phyloP scores from a whole-genome alignment of 2,329 filamentous ascomycete genomes.

The Arthrobotrys pseudoclavata region DNA sequence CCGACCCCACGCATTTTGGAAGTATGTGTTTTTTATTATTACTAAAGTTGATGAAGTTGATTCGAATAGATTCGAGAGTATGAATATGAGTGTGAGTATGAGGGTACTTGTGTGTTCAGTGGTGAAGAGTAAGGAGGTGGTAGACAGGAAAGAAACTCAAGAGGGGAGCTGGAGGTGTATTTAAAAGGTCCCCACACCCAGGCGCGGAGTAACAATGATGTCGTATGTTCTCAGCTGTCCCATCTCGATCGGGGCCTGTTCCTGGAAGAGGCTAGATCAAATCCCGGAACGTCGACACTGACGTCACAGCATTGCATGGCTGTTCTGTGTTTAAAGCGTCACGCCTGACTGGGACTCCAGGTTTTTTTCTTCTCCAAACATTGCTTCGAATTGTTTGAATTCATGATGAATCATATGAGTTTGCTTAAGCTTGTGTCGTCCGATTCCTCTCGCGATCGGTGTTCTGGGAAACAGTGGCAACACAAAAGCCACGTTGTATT shows the following conservation, averaged over 20 bases:
- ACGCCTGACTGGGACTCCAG: neutral
- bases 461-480: neutral
- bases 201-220: conserved; percentile 23
- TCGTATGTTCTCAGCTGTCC: conserved; percentile 9
- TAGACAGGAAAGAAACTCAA: neutral
- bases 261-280: conserved; percentile 29
- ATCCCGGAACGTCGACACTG: conserved; percentile 19
- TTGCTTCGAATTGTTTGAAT: neutral
- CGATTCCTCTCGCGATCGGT: too few species aligned
- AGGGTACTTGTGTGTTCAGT: conserved; percentile 35
- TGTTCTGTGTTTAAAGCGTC: neutral
- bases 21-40: neutral
- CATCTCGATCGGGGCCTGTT: conserved; percentile 19
- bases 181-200: conserved; percentile 28
- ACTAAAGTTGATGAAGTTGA: neutral
- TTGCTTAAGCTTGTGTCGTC: neutral
- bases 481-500: conserved; percentile 12
- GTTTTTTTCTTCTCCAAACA: neutral
- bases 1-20: conserved; percentile 80
- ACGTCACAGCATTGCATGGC: conserved; percentile 19
- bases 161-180: conserved; percentile 29
- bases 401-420: conserved; percentile 3
- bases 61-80: neutral
- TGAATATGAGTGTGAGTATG: neutral
- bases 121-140: conserved; percentile 2